Conservation (phyloP, 352 stramenopile genomes). For the Pythium volutum region DNA sequence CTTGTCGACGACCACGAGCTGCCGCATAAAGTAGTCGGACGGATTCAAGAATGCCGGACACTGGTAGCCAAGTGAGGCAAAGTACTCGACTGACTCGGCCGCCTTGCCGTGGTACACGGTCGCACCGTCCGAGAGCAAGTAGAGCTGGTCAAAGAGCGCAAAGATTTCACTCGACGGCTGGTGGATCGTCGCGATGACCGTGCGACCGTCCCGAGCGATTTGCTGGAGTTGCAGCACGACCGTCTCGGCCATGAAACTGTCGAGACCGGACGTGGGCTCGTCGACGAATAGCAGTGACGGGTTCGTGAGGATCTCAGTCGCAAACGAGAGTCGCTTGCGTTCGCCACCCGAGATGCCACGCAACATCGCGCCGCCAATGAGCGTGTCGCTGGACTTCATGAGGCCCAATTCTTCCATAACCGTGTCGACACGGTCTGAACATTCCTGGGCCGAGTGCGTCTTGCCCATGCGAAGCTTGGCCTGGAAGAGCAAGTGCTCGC, state of each 20-base stretch:
- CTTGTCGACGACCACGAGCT: slow-evolving; percentile 34
- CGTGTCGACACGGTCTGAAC: too few species aligned
- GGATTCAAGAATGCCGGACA: slow-evolving; percentile 61
- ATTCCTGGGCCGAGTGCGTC: too few species aligned
- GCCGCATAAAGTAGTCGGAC: slow-evolving; percentile 63
- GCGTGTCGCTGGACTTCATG: slow-evolving; percentile 60
- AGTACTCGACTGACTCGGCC: too few species aligned
- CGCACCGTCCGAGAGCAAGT: too few species aligned
- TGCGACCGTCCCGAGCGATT: slow-evolving; percentile 61
- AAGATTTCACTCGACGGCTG: too few species aligned
- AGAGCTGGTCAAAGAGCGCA: too few species aligned
- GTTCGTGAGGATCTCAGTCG: slow-evolving; percentile 74
- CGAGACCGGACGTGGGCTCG: slow-evolving; percentile 74
- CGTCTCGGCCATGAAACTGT: slow-evolving; percentile 39
- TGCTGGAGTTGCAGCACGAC: slow-evolving; percentile 50
- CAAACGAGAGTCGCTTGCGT: slow-evolving; percentile 80
- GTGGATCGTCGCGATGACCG: too few species aligned
- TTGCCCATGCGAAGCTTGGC: too few species aligned
- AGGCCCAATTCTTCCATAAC: too few species aligned
- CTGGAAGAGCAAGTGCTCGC: too few species aligned
- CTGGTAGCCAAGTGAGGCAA: slow-evolving; percentile 39
- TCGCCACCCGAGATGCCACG: slow-evolving; percentile 12
- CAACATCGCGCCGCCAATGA: slow-evolving; percentile 45
- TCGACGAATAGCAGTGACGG: slow-evolving; percentile 86
- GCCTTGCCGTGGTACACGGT: too few species aligned